phyloP scores from a whole-genome alignment of 371 early-diverging fungal genomes.

The Umbelopsis sp. region DNA sequence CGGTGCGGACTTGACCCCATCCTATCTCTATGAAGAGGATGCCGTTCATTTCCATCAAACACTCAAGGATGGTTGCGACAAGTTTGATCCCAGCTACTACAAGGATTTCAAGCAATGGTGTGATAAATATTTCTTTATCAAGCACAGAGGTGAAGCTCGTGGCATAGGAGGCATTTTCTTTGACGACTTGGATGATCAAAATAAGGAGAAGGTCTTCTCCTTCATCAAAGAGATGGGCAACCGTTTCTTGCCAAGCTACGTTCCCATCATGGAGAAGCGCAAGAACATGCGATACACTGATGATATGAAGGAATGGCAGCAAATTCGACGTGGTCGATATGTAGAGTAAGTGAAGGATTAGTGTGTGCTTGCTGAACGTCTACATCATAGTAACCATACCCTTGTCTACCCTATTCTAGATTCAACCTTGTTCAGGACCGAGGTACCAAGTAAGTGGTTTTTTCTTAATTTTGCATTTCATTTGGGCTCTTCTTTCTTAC shows the following conservation, averaged over 20 bases:
- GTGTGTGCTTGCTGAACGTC: neutral
- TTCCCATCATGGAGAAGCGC: slow-evolving; percentile 74
- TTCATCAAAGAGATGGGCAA: slow-evolving; percentile 74
- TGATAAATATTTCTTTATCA: slow-evolving; percentile 80
- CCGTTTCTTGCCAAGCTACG: slow-evolving; percentile 75
- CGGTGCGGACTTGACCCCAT: slow-evolving; percentile 84
- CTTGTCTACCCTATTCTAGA: neutral
- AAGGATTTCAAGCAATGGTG: slow-evolving; percentile 83
- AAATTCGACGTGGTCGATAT: slow-evolving; percentile 85
- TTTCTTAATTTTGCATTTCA: too few species aligned
- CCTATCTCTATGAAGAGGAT: slow-evolving; percentile 81
- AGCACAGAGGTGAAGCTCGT: slow-evolving; percentile 79
- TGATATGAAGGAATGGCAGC: slow-evolving; percentile 82
- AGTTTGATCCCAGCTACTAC: slow-evolving; percentile 71
- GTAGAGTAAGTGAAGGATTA: slow-evolving; percentile 54
- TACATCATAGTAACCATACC: neutral
- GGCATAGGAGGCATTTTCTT: slow-evolving; percentile 91
- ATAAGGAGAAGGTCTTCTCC: slow-evolving; percentile 69
- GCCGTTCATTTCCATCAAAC: slow-evolving; percentile 79
- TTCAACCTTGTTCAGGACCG: slow-evolving; percentile 90
- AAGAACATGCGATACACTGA: slow-evolving; percentile 68
- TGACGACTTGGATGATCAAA: slow-evolving; percentile 78
- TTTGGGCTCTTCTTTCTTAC: neutral
- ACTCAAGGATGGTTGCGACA: slow-evolving; percentile 79
- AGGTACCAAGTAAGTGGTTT: slow-evolving; percentile 67